Conservation (phyloP, 495 filamentous ascomycete genomes). For the Aspergillus sparsus region DNA sequence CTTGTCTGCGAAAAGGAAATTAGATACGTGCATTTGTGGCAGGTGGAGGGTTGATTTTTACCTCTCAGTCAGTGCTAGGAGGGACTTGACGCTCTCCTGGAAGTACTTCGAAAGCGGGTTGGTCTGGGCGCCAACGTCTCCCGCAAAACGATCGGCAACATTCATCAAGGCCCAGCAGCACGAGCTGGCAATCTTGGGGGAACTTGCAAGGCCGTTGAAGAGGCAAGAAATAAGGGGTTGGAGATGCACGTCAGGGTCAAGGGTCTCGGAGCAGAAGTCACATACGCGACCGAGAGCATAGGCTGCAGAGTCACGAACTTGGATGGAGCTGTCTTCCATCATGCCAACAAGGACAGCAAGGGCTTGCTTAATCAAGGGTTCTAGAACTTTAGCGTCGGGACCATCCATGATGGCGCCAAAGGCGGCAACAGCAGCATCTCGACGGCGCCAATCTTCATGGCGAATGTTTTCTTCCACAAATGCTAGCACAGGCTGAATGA, state of each 20-base stretch:
- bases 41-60: slow-evolving; percentile 25
- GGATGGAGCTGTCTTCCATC: slow-evolving; percentile 89
- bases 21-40: neutral
- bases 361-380: slow-evolving; percentile 92
- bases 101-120: slow-evolving; percentile 92
- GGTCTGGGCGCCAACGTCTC: slow-evolving; percentile 70
- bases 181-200: slow-evolving; percentile 93
- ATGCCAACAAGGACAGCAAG: slow-evolving; percentile 86
- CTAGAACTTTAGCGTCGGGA: slow-evolving; percentile 82
- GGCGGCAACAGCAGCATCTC: slow-evolving; percentile 95
- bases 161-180: slow-evolving; percentile 99
- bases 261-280: slow-evolving; percentile 81
- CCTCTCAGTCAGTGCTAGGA: slow-evolving; percentile 83
- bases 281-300: slow-evolving; percentile 96
- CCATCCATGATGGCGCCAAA: slow-evolving; percentile 99
- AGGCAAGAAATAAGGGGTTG: slow-evolving; percentile 80
- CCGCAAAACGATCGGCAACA: slow-evolving; percentile 89
- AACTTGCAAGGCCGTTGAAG: slow-evolving; percentile 88
- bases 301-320: slow-evolving; percentile 95
- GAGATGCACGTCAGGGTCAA: slow-evolving; percentile 80
- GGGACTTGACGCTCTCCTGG: slow-evolving; percentile 81
- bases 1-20: slow-evolving; percentile 45
- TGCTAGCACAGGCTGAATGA: slow-evolving; percentile 77
- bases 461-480: slow-evolving; percentile 94
- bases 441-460: slow-evolving; percentile 84